phyloP scores from a whole-genome alignment of 1,139 yeast species.

The Protomyces arabidopsidicola region DNA sequence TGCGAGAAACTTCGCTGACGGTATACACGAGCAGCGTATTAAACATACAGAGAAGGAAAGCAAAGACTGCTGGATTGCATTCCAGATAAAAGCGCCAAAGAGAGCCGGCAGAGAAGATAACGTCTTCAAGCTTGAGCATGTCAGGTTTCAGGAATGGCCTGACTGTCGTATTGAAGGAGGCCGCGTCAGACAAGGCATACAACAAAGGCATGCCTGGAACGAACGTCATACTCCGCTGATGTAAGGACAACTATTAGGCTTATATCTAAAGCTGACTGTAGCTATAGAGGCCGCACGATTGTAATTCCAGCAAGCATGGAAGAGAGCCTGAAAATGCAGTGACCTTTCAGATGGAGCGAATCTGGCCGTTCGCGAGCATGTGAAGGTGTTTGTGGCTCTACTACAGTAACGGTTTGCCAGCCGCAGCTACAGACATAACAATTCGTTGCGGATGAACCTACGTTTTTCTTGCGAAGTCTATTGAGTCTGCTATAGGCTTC shows the following conservation, averaged over 20 bases:
- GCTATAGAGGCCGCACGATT: no score
- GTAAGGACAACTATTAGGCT: no score
- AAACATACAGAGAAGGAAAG: constrained; percentile 6
- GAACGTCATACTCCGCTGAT: no score
- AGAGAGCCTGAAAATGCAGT: no score
- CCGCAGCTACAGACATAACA: no score
- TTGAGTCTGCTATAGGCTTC: constrained; percentile 53
- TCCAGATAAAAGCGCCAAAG: constrained; percentile 20
- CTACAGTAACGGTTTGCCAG: neutral
- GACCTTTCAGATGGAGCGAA: no score
- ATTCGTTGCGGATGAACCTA: no score
- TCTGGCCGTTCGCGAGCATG: no score
- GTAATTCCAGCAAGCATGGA: no score
- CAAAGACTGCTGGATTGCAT: constrained; percentile 20
- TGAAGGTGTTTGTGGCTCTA: neutral
- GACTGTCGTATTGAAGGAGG: constrained; percentile 10
- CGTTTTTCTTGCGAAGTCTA: no score
- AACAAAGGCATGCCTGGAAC: constrained; percentile 19
- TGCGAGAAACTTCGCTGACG: constrained; percentile 22
- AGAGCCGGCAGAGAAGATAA: constrained; percentile 10
- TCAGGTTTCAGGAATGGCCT: constrained; percentile 17
- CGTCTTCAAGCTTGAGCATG: constrained; percentile 3
- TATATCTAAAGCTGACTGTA: no score
- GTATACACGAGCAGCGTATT: constrained; percentile 13
- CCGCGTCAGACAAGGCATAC: constrained; percentile 7